phyloP scores from a whole-genome alignment of 2,329 filamentous ascomycete genomes.

The Exophiala lecanii-corni region DNA sequence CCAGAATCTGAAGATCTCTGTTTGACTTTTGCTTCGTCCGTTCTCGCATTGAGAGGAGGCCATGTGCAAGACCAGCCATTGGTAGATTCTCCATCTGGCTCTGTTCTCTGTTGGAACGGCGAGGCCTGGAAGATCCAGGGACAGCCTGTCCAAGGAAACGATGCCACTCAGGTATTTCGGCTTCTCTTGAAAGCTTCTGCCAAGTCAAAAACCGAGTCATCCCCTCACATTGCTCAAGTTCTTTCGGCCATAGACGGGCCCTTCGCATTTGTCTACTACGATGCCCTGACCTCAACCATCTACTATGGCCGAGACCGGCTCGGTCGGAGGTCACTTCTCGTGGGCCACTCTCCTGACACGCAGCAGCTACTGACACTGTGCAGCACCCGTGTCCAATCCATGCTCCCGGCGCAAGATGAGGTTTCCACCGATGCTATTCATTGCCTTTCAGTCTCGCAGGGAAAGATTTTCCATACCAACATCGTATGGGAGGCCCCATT shows the following conservation, averaged over 20 bases:
- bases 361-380: slow-evolving; percentile 55
- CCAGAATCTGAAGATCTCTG: slow-evolving; percentile 29
- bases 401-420: slow-evolving; percentile 47
- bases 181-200: slow-evolving; percentile 48
- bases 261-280: slow-evolving; percentile 83
- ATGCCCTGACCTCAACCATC: slow-evolving; percentile 56
- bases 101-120: slow-evolving; percentile 91
- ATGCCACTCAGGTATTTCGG: slow-evolving; percentile 66
- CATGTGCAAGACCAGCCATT: slow-evolving; percentile 70
- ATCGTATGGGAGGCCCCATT: slow-evolving; percentile 8
- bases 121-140: slow-evolving; percentile 78
- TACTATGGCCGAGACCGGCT: slow-evolving; percentile 86
- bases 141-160: slow-evolving; percentile 62
- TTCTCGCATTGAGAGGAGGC: slow-evolving; percentile 81
- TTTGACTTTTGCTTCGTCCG: slow-evolving; percentile 71
- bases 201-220: not conserved
- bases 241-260: slow-evolving; percentile 69
- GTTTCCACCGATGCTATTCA: slow-evolving; percentile 82
- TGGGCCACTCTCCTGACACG: slow-evolving; percentile 41
- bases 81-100: slow-evolving; percentile 50
- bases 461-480: slow-evolving; percentile 6
- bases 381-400: slow-evolving; percentile 67
- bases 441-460: slow-evolving; percentile 40
- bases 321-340: slow-evolving; percentile 70
- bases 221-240: slow-evolving; percentile 44